Conservation (phyloP, 176 grass and related monocot species). For the Typha latifolia region DNA sequence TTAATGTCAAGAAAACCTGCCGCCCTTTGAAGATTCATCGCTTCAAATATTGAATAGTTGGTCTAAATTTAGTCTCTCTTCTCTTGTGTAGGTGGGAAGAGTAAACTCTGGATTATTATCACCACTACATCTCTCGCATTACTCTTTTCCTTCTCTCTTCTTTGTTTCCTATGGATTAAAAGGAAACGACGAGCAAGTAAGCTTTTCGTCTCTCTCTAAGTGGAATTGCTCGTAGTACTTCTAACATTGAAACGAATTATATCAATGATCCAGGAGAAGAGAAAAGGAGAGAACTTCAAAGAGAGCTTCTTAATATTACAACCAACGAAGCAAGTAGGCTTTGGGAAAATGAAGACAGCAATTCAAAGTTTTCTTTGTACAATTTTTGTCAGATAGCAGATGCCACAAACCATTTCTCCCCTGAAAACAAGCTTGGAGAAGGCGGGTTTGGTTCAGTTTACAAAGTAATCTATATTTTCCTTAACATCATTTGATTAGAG, state of each 20-base stretch:
- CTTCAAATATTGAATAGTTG: no score
- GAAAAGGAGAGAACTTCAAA: not conserved
- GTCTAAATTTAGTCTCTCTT: no score
- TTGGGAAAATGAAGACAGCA: not conserved
- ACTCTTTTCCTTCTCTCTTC: not conserved
- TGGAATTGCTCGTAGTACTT: no score
- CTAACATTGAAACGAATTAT: not conserved
- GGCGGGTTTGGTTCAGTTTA: not conserved
- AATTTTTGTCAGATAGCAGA: not conserved
- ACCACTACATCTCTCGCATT: not conserved
- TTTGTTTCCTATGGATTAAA: not conserved
- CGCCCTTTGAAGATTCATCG: no score
- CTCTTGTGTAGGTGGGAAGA: not conserved
- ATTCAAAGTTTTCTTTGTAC: not conserved
- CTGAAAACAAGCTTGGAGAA: slow-evolving; percentile 3
- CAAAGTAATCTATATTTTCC: not conserved
- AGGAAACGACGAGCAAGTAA: not conserved
- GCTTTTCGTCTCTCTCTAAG: no score
- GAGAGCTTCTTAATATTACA: not conserved
- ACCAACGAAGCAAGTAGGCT: not conserved
- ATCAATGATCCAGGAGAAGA: not conserved
- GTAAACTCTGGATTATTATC: not conserved
- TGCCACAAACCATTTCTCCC: not conserved
- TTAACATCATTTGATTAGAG: no score
- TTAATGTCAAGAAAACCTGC: no score